Evolutionary conservation across 306 rosid genomes (phyloP).

Genomic region (Begonia peltatifolia): DNA sequence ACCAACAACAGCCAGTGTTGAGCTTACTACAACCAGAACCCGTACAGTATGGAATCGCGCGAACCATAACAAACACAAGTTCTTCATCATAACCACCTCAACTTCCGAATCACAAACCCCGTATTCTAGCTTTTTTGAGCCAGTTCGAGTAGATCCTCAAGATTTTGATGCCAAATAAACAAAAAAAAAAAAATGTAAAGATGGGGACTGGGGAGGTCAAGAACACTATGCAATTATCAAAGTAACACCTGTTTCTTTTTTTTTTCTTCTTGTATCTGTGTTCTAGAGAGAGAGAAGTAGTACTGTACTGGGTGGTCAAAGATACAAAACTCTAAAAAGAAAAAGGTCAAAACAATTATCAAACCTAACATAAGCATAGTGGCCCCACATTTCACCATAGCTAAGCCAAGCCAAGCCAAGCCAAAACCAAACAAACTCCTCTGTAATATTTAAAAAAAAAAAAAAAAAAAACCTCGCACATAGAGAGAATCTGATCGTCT

Average conservation of each 20-base stretch:
- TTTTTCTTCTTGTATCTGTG: slow-evolving; percentile 16
- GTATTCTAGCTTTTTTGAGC: slow-evolving; percentile 14
- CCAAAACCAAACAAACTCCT: slow-evolving; percentile 17
- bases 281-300: slow-evolving; percentile 5
- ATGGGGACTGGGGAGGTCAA: slow-evolving; percentile 16
- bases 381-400: slow-evolving; percentile 30
- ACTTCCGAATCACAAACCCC: slow-evolving; percentile 23
- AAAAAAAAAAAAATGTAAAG: slow-evolving; percentile 5
- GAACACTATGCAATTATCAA: slow-evolving; percentile 15
- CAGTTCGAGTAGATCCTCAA: background rate
- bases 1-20: slow-evolving; percentile 29
- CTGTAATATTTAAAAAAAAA: slow-evolving; percentile 38
- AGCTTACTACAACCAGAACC: slow-evolving; percentile 8
- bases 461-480: background rate
- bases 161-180: slow-evolving; percentile 14
- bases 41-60: slow-evolving; percentile 63
- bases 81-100: slow-evolving; percentile 38
- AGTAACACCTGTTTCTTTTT: slow-evolving; percentile 19
- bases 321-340: slow-evolving; percentile 31
- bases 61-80: slow-evolving; percentile 34
- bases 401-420: slow-evolving; percentile 19
- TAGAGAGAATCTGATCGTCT: slow-evolving; percentile 51
- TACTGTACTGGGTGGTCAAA: slow-evolving; percentile 34
- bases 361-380: background rate
- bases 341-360: slow-evolving; percentile 6